Percentiles rank a stretch among this genome's conserved stretches.
These are phyloP conservation scores for Ogataea trehalophila DNA, from an alignment of 805 yeast genomes.

Conservation along the genomic window DNA sequence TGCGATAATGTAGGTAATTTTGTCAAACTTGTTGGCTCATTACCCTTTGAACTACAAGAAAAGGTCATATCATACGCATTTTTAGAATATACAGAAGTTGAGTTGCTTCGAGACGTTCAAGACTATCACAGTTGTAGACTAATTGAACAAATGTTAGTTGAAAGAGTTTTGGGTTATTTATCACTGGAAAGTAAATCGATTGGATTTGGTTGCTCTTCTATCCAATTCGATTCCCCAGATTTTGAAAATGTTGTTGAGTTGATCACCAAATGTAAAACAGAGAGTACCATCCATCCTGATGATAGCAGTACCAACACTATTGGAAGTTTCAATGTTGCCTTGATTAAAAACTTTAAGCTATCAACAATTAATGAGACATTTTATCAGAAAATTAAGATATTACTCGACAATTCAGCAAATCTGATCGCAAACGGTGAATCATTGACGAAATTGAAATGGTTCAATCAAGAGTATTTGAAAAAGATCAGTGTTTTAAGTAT, in stretches of 20 bases:
- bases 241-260: too few relatives aligned
- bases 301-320: too few relatives aligned
- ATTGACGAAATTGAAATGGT: slow-evolving; percentile 2
- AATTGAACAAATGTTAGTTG: not conserved
- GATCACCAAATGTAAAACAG: too few relatives aligned
- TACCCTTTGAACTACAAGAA: not conserved
- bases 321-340: not conserved
- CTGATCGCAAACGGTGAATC: not conserved
- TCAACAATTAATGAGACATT: not conserved
- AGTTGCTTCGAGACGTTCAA: not conserved
- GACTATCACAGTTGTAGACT: not conserved
- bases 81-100: not conserved
- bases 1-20: not conserved
- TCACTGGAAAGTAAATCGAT: too few relatives aligned
- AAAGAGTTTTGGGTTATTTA: not conserved
- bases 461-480: not conserved
- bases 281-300: too few relatives aligned
- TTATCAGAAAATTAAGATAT: not conserved
- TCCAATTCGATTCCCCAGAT: too few relatives aligned
- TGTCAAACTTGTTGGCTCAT: not conserved
- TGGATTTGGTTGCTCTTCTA: too few relatives aligned
- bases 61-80: not conserved
- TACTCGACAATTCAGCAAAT: not conserved
- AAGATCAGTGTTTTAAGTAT: not conserved
- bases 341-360: not conserved